Percentiles rank a stretch among this genome's conserved stretches.
phyloP scores from a whole-genome alignment of 2,329 filamentous ascomycete genomes.

The Cercospora sojina region DNA sequence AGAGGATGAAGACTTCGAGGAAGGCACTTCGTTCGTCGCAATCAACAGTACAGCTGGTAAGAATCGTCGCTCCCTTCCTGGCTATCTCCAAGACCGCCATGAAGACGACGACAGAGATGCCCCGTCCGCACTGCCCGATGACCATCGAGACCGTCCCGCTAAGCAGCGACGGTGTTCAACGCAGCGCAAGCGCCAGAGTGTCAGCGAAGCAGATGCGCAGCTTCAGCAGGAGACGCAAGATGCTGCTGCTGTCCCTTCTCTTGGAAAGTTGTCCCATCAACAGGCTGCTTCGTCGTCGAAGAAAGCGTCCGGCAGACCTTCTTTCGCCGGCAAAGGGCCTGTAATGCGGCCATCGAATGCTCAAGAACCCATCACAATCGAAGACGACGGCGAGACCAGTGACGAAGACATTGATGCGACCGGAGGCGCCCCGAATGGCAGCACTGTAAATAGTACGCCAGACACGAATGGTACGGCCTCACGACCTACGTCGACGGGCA shows the following conservation, averaged over 20 bases:
- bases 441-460: constrained; percentile 4
- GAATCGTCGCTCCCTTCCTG: constrained; percentile 30
- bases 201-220: constrained; percentile 15
- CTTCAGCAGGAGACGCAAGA: constrained; percentile 20
- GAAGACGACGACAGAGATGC: constrained; percentile 42
- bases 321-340: constrained; percentile 35
- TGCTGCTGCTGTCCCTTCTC: neutral
- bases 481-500: constrained; percentile 11
- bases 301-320: constrained; percentile 5
- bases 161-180: constrained; percentile 9
- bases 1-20: constrained; percentile 42
- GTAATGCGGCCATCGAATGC: constrained; percentile 36
- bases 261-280: neutral
- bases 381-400: constrained; percentile 31
- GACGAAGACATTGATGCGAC: constrained; percentile 51
- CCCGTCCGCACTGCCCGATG: constrained; percentile 45
- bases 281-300: constrained; percentile 9
- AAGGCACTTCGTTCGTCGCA: constrained; percentile 20
- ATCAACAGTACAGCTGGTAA: constrained; percentile 18
- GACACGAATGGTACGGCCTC: neutral
- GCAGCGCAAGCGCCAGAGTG: constrained; percentile 10
- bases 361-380: constrained; percentile 36
- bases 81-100: constrained; percentile 46
- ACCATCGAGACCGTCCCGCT: constrained; percentile 41
- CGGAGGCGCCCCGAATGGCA: constrained; percentile 51